Percentiles rank a stretch among this genome's conserved stretches.
phyloP scores from a whole-genome alignment of 2,329 filamentous ascomycete species.

The Phialophora verrucosa region DNA sequence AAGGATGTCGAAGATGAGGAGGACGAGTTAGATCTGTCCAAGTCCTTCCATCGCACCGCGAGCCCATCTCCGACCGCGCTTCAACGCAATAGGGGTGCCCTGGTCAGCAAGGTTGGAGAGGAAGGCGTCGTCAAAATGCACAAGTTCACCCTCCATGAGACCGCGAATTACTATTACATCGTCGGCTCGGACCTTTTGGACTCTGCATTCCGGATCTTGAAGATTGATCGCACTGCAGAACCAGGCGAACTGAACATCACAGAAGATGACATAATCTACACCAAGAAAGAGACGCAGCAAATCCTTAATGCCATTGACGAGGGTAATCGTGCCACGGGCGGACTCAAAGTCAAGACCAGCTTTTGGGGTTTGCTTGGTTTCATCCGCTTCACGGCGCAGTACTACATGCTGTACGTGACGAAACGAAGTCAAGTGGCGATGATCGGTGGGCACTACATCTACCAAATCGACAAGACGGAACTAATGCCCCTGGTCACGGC shows the following conservation, averaged over 20 bases:
- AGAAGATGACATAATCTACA: slow-evolving; percentile 95
- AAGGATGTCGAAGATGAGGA: slow-evolving; percentile 49
- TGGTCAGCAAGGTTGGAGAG: slow-evolving; percentile 45
- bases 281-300: slow-evolving; percentile 87
- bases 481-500: slow-evolving; percentile 83
- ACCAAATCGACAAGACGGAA: slow-evolving; percentile 93
- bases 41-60: slow-evolving; percentile 51
- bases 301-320: slow-evolving; percentile 94
- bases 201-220: slow-evolving; percentile 85
- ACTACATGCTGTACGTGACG: slow-evolving; percentile 96
- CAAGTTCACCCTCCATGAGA: slow-evolving; percentile 97
- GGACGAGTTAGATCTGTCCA: slow-evolving; percentile 52
- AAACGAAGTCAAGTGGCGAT: slow-evolving; percentile 96
- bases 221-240: slow-evolving; percentile 89
- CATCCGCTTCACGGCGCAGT: slow-evolving; percentile 91
- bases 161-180: slow-evolving; percentile 88
- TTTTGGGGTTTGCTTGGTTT: slow-evolving; percentile 91
- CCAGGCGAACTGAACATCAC: slow-evolving; percentile 79
- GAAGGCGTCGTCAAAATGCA: slow-evolving; percentile 73
- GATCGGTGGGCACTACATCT: slow-evolving; percentile 93
- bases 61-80: slow-evolving; percentile 46
- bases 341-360: slow-evolving; percentile 84
- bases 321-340: slow-evolving; percentile 88
- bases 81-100: slow-evolving; percentile 47
- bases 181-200: slow-evolving; percentile 92